Evolutionary conservation across 345 rosid genomes (phyloP).

Genomic region (Euphorbia pulcherrima): DNA sequence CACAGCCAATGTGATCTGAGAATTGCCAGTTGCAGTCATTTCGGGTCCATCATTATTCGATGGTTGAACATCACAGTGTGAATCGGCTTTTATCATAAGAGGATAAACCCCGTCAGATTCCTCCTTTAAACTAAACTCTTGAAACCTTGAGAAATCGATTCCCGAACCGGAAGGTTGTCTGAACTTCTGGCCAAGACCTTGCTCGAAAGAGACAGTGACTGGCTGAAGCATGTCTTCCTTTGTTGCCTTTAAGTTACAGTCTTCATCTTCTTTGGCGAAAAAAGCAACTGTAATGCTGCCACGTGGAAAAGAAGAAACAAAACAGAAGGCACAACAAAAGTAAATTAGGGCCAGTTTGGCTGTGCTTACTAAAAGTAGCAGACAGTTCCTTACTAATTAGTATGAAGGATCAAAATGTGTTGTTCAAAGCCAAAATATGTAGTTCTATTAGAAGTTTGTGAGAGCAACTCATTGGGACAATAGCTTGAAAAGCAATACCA

Average conservation of each 20-base stretch:
- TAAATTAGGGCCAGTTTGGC: too few species aligned
- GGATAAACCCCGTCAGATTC: conserved; percentile 50
- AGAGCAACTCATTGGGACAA: too few species aligned
- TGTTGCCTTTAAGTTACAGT: conserved; percentile 51
- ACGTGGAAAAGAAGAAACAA: conserved; percentile 11
- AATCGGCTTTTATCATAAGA: conserved; percentile 76
- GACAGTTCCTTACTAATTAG: too few species aligned
- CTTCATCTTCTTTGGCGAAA: conserved; percentile 77
- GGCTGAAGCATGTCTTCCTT: conserved; percentile 59
- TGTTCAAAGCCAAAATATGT: too few species aligned
- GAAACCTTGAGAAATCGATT: conserved; percentile 58
- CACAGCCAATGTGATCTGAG: conserved; percentile 69
- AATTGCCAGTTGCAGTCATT: conserved; percentile 38
- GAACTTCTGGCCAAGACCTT: conserved; percentile 85
- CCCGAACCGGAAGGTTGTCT: conserved; percentile 72
- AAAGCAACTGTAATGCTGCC: conserved; percentile 67
- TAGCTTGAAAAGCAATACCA: too few species aligned
- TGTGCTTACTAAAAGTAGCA: too few species aligned
- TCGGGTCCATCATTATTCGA: conserved; percentile 18
- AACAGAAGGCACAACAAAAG: too few species aligned
- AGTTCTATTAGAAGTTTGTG: too few species aligned
- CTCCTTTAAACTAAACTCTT: conserved; percentile 47
- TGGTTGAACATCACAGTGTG: conserved; percentile 51
- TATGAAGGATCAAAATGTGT: too few species aligned
- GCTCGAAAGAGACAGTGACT: conserved; percentile 52